A percentile compares a stretch with the other conserved stretches of the same genome.
These are phyloP conservation scores for Aspergillus brunneoviolaceus DNA, from an alignment of 2,329 filamentous ascomycete species.

Conservation along the genomic window DNA sequence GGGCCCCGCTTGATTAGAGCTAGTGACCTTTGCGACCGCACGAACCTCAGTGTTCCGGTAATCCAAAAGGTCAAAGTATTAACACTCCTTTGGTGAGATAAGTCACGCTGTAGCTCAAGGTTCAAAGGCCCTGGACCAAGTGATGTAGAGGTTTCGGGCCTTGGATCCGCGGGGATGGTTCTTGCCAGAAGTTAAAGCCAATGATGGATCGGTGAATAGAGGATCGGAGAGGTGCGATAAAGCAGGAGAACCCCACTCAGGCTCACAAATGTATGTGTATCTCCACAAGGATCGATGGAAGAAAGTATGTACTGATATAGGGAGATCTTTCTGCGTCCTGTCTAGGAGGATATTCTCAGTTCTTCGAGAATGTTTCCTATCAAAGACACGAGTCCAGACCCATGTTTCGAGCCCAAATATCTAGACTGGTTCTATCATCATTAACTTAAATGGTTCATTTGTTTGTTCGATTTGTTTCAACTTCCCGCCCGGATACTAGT, in stretches of 20 bases:
- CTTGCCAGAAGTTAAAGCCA: background rate
- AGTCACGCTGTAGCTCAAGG: background rate
- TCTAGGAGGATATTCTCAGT: background rate
- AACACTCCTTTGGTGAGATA: background rate
- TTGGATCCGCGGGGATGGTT: background rate
- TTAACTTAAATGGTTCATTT: background rate
- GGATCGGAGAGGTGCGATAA: slow-evolving; percentile 1
- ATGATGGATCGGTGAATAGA: slow-evolving; percentile 1
- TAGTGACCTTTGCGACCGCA: background rate
- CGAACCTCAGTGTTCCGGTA: background rate
- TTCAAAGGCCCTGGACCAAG: background rate
- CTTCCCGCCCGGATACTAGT: slow-evolving; percentile 2
- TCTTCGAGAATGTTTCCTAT: background rate
- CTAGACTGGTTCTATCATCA: background rate
- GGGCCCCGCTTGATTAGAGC: background rate
- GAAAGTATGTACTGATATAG: background rate
- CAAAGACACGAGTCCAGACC: background rate
- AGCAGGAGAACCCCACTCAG: slow-evolving; percentile 18
- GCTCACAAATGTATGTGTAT: slow-evolving; percentile 8
- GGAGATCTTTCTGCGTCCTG: background rate
- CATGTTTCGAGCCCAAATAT: background rate
- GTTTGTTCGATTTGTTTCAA: background rate
- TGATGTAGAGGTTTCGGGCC: background rate
- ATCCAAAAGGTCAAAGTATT: background rate
- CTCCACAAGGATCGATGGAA: slow-evolving; percentile 4